Evolutionary conservation across 495 filamentous ascomycete genomes (phyloP).

Genomic region (Xylaria telfairii): DNA sequence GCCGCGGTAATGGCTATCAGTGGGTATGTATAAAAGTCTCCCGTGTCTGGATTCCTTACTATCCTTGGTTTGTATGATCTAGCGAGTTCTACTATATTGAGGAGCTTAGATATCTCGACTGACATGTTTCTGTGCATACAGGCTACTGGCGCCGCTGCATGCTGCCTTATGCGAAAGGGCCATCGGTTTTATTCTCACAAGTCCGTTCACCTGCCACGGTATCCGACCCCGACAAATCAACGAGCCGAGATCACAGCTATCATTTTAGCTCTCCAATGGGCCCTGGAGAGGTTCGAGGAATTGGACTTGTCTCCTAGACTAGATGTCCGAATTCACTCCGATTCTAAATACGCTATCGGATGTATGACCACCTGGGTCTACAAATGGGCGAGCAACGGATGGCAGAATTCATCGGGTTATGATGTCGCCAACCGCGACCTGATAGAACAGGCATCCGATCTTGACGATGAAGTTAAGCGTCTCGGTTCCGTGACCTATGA

Average conservation of each 20-base stretch:
- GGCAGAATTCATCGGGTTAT: conserved; percentile 32
- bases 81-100: too few species aligned
- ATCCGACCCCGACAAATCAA: conserved; percentile 44
- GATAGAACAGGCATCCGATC: conserved; percentile 38
- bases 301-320: conserved; percentile 24
- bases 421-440: conserved; percentile 45
- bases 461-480: conserved; percentile 35
- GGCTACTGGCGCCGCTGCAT: conserved; percentile 44
- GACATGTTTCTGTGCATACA: too few species aligned
- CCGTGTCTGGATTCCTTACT: too few species aligned
- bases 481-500: conserved; percentile 40
- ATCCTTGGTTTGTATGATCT: too few species aligned
- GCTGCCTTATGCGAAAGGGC: conserved; percentile 29
- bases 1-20: conserved; percentile 42
- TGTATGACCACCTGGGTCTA: conserved; percentile 39
- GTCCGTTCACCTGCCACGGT: not conserved
- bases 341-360: conserved; percentile 41
- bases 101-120: too few species aligned
- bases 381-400: conserved; percentile 41
- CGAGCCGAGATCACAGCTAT: conserved; percentile 48
- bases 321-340: conserved; percentile 37
- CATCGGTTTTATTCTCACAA: not conserved
- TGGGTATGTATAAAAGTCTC: too few species aligned
- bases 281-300: conserved; percentile 35
- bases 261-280: conserved; percentile 46